Base-by-base conservation (phyloP, 208 protist species). In the Wallacemonas rigidus region DNA sequence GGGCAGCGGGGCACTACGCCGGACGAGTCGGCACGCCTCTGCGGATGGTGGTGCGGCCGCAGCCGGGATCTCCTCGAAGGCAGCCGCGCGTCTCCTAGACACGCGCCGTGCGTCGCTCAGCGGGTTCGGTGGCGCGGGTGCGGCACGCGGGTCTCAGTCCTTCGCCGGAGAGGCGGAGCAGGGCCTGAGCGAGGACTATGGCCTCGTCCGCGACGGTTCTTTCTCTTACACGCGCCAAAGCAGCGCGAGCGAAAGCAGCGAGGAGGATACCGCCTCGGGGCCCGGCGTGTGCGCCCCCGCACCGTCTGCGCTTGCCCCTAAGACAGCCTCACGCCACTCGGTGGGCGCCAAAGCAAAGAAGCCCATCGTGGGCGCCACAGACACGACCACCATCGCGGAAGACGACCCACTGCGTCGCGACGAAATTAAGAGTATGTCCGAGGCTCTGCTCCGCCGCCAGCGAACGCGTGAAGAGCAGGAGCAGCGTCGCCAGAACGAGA, bases 401-500 rank as follows among this genome's bases (percentile, higher is more conserved):
- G 80, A 85, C 43, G 87, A 88, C 15, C 87, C 87, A 43, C 78
- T 92, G 53, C 62, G 65, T 17, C 82, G 87, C 9, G 84, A 84
- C 7, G 85, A 92, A 65, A 82, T 92, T 43, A 92, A 92, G 76
- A 61, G 71, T 38, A 82, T 92, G 74, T 84, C 87, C 2, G 77
- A 74, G 36, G 41, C 76, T 35, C 75, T 92, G 2, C 44, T 83
- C 38, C 53, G 64, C 11, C 79, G 84, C 0, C 80, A 88, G 58
- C 56, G 53, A n/a, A 51, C 76, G 15, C 77, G 80, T 8, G 14
- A 67, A 43, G 75, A 81, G 61, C 71, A 75, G 36, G 80, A 85
- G 40, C 56, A 70, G 58, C 17, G 45, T 41, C 65, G 41, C 41
- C 68, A 40, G 60, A 56, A 64, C 39, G 54, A 45, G 17, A 12